Base-by-base conservation (phyloP, 345 rosid species). In the Ricinus communis region DNA sequence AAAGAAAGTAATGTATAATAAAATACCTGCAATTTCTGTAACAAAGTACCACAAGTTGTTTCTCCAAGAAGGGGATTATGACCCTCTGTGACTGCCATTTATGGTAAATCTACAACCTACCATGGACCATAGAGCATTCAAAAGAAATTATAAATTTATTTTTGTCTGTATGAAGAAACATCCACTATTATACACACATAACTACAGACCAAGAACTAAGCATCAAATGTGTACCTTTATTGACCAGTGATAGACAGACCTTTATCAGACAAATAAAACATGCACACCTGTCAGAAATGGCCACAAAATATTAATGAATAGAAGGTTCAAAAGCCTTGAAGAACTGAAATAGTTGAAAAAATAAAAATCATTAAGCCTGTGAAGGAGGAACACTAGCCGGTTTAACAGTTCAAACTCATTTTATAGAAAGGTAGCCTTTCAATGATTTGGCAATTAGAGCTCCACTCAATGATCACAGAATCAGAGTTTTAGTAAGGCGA, bases 1-100 rank as follows among this genome's bases (percentile, higher is more conserved):
- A n/a, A n/a, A n/a, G n/a, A n/a, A n/a, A n/a, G n/a, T n/a, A n/a
- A n/a, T n/a, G n/a, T n/a, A n/a, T n/a, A n/a, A n/a, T 45, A 21
- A 66, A 15, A 55, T 78, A 92, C 98, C 99, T 95, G 96, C 68
- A 95, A 73, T 73, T 87, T 95, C 69, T 90, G 91, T 73, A 92
- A 84, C 68, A 92, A 86, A 45, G 97, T 84, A 63, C 94, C 90
- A 61, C 98, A 92, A 53, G 97, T 92, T 62, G 85, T 66, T 84
- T 95, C 96, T 69, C 91, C 96, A 63, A 92, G 71, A 69, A 89
- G 91, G 75, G 92, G 97, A 66, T 95, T 87, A 55, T 88, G 83
- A 21, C 85, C 77, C 72, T 86, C 90, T 31, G 91, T 70, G 60
- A 85, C 85, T 0, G 89, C 93, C 98, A 94, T 94, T 77, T 33